Percentiles rank a stretch among this genome's conserved stretches.
These are phyloP conservation scores for Phytopythium mirpurense DNA, from an alignment of 352 stramenopile species.

Conservation along the genomic window DNA sequence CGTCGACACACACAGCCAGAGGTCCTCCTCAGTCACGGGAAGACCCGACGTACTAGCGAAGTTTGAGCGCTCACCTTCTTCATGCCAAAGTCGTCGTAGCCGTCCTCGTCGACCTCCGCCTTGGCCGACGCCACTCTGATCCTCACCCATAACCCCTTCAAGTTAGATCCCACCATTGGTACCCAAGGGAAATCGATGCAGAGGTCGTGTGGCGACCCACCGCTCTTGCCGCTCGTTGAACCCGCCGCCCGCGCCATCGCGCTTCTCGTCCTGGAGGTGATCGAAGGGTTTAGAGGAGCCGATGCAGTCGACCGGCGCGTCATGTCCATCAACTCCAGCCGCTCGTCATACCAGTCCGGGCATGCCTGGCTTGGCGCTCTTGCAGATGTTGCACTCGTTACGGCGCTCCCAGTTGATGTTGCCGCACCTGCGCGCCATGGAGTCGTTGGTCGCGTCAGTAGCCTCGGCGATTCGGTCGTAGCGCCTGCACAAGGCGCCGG, in stretches of 20 bases:
- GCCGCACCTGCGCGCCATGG: conserved; percentile 41
- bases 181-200: no score
- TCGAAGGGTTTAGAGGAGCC: no score
- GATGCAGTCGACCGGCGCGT: neutral
- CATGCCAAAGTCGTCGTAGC: conserved; percentile 85
- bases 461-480: neutral
- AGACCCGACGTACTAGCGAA: no score
- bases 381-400: conserved; percentile 86
- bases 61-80: conserved; percentile 34
- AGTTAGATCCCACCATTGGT: no score
- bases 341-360: conserved; percentile 30
- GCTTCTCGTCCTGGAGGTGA: conserved; percentile 69
- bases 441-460: neutral
- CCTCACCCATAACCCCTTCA: no score
- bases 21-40: neutral
- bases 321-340: neutral
- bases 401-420: conserved; percentile 87
- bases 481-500: no score
- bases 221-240: conserved; percentile 84
- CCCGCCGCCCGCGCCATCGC: conserved; percentile 68
- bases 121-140: conserved; percentile 65
- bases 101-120: conserved; percentile 77
- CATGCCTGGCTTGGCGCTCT: conserved; percentile 71
- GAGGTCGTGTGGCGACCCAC: no score
- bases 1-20: neutral